Evolutionary conservation across 2,329 filamentous ascomycete species (phyloP).

Genomic region (Botryotinia globosa): DNA sequence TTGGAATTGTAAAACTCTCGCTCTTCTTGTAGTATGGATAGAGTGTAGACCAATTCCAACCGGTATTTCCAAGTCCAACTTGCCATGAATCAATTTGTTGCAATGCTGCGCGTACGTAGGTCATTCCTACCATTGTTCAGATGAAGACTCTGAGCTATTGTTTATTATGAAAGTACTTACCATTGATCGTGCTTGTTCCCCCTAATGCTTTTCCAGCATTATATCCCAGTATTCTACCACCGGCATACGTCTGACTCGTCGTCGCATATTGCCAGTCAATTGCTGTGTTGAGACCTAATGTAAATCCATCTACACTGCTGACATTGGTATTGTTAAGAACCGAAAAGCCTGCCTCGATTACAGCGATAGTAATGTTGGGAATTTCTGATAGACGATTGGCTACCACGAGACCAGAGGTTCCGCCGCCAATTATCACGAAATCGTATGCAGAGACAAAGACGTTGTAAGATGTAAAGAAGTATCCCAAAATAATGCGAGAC

Average conservation of each 20-base stretch:
- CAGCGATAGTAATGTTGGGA: slow-evolving; percentile 25
- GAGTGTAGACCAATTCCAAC: slow-evolving; percentile 45
- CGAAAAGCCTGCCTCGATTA: slow-evolving; percentile 30
- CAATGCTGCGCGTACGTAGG: slow-evolving; percentile 25
- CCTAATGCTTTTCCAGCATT: slow-evolving; percentile 26
- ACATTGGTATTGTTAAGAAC: slow-evolving; percentile 26
- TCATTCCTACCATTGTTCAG: slow-evolving; percentile 40
- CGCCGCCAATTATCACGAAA: slow-evolving; percentile 28
- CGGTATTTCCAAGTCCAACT: slow-evolving; percentile 41
- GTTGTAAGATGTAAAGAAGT: background rate
- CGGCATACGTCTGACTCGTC: slow-evolving; percentile 23
- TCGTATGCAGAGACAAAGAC: slow-evolving; percentile 18
- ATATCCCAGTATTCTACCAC: slow-evolving; percentile 17
- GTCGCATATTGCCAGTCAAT: slow-evolving; percentile 30
- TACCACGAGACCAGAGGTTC: slow-evolving; percentile 28
- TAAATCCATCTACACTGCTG: slow-evolving; percentile 23
- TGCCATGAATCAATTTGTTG: slow-evolving; percentile 46
- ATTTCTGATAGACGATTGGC: slow-evolving; percentile 29
- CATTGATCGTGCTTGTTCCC: slow-evolving; percentile 30
- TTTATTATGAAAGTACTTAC: slow-evolving; percentile 35
- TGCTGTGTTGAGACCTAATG: slow-evolving; percentile 19
- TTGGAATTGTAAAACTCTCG: slow-evolving; percentile 31
- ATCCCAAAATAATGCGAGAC: background rate
- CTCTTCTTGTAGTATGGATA: slow-evolving; percentile 45
- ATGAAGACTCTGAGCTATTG: background rate